Percentiles rank a stretch among this genome's conserved stretches.
Evolutionary conservation across 805 yeast genomes (phyloP).

Genomic region (Cyberlindnera petersonii): DNA sequence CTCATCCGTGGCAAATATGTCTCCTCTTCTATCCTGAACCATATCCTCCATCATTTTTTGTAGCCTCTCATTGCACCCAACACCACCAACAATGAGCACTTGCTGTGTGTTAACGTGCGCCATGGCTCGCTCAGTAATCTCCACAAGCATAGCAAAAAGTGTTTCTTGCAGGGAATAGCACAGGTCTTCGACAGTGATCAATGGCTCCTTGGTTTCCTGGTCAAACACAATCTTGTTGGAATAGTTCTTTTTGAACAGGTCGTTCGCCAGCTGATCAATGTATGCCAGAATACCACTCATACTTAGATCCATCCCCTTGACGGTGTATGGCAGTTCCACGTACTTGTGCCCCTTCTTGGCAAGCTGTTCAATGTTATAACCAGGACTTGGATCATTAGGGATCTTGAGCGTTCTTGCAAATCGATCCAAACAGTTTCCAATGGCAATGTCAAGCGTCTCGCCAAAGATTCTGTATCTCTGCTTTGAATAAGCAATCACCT

Average conservation of each 20-base stretch:
- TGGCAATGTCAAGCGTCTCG: constrained; percentile 96
- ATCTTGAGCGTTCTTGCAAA: constrained; percentile 90
- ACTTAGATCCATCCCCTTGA: constrained; percentile 96
- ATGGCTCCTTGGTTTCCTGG: constrained; percentile 38
- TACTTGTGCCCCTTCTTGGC: constrained; percentile 62
- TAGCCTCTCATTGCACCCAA: constrained; percentile 88
- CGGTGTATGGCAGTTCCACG: constrained; percentile 89
- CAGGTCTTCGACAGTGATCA: constrained; percentile 75
- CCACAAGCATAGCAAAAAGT: constrained; percentile 92
- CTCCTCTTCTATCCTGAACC: constrained; percentile 86
- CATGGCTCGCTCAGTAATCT: constrained; percentile 97
- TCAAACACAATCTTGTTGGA: constrained; percentile 35
- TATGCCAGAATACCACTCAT: constrained; percentile 93
- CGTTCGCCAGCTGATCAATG: constrained; percentile 77
- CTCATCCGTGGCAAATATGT: constrained; percentile 93
- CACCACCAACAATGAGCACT: constrained; percentile 96
- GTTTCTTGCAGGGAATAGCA: constrained; percentile 93
- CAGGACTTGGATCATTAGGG: constrained; percentile 94
- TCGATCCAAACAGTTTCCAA: constrained; percentile 94
- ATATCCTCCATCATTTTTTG: constrained; percentile 96
- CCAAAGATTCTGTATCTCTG: constrained; percentile 97
- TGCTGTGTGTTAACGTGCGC: constrained; percentile 90
- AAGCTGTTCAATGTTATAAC: constrained; percentile 92
- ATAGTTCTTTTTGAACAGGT: constrained; percentile 47
- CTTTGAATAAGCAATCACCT: constrained; percentile 92